Evolutionary conservation across 352 stramenopile genomes (phyloP).

Genomic region (Globisporangium polare): DNA sequence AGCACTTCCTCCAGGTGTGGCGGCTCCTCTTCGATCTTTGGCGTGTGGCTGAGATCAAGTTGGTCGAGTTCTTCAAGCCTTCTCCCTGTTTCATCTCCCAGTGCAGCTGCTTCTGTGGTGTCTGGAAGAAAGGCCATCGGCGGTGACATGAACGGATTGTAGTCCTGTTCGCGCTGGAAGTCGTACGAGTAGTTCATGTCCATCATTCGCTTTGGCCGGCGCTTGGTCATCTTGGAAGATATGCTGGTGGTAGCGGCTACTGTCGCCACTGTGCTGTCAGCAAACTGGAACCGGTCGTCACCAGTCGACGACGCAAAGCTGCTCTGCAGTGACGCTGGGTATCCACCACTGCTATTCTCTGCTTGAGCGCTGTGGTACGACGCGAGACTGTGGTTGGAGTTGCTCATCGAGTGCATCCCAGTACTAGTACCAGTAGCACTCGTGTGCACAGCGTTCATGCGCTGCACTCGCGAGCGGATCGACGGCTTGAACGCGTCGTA

Average conservation of each 20-base stretch:
- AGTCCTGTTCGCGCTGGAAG: constrained; percentile 32
- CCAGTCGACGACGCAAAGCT: constrained; percentile 4
- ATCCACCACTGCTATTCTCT: neutral
- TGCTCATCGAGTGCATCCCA: neutral
- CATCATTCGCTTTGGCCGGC: constrained; percentile 3
- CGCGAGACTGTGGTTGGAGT: neutral
- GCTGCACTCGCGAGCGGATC: constrained; percentile 7
- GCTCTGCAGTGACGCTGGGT: neutral
- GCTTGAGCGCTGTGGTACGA: constrained; percentile 1
- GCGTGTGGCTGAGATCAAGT: neutral
- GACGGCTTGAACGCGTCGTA: constrained; percentile 69
- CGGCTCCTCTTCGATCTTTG: constrained; percentile 6
- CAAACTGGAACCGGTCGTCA: neutral
- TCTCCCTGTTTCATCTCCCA: neutral
- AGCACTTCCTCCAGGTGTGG: neutral
- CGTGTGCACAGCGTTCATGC: constrained; percentile 4
- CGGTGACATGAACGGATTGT: constrained; percentile 35
- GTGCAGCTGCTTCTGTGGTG: neutral
- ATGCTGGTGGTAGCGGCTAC: neutral
- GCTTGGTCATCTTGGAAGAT: neutral
- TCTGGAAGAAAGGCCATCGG: neutral
- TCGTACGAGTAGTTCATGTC: constrained; percentile 43
- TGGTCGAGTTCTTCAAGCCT: neutral
- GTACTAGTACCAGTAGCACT: too few species aligned
- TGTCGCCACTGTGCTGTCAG: neutral